These are phyloP conservation scores for Bipolaris zeicola DNA, from an alignment of 2,329 filamentous ascomycete genomes.

Conservation along the genomic window DNA sequence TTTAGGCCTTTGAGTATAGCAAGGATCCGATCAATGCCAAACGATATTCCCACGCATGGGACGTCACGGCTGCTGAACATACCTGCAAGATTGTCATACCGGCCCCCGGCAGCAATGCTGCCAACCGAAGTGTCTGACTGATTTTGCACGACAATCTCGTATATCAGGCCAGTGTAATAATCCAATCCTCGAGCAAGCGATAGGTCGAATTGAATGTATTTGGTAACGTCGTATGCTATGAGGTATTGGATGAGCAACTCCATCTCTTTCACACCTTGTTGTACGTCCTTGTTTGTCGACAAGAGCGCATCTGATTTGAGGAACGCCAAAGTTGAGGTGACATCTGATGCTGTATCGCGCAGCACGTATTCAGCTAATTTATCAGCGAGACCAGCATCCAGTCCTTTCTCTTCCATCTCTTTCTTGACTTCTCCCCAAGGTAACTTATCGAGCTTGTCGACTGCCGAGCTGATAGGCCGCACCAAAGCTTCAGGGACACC, in stretches of 20 bases:
- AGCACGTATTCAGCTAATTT: conserved; percentile 80
- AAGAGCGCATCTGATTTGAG: conserved; percentile 70
- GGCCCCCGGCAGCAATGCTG: conserved; percentile 62
- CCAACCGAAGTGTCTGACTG: background rate
- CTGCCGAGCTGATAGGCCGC: conserved; percentile 81
- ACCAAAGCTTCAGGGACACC: conserved; percentile 84
- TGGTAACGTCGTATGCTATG: conserved; percentile 70
- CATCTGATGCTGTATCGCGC: conserved; percentile 67
- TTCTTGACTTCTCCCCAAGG: conserved; percentile 84
- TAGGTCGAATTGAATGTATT: conserved; percentile 81
- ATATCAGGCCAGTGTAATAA: conserved; percentile 86
- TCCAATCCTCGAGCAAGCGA: conserved; percentile 83
- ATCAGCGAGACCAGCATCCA: conserved; percentile 76
- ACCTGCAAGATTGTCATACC: conserved; percentile 86
- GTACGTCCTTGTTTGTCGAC: conserved; percentile 72
- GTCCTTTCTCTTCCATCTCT: conserved; percentile 89
- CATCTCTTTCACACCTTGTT: conserved; percentile 79
- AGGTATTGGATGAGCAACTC: conserved; percentile 77
- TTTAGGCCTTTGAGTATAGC: conserved; percentile 80
- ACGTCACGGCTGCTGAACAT: conserved; percentile 88
- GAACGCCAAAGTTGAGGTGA: conserved; percentile 51
- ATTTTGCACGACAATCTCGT: conserved; percentile 72
- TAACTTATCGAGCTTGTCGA: conserved; percentile 90
- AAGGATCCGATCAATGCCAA: conserved; percentile 90
- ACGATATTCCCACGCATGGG: conserved; percentile 84